These are phyloP conservation scores for Haberlea rhodopensis DNA, from an alignment of 257 asterid genomes.

Conservation along the genomic window DNA sequence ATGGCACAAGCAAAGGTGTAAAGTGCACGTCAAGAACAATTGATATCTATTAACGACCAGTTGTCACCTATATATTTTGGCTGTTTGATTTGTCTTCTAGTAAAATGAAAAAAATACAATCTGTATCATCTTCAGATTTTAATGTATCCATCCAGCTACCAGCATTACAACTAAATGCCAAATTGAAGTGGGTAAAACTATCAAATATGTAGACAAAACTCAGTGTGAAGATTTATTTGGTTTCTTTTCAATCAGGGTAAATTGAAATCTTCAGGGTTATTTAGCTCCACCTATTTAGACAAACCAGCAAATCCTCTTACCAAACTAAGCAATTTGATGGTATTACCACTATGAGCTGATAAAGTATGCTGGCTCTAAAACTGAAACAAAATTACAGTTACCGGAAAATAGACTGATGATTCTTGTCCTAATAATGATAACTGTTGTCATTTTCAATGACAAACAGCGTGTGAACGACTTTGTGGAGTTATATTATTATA, in stretches of 20 bases:
- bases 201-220: too few species aligned
- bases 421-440: slow-evolving; percentile 1
- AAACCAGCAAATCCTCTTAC: too few species aligned
- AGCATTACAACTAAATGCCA: background rate
- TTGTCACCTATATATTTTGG: background rate
- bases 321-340: too few species aligned
- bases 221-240: background rate
- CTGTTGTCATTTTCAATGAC: background rate
- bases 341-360: too few species aligned
- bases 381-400: slow-evolving; percentile 5
- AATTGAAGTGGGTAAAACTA: too few species aligned
- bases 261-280: slow-evolving; percentile 10
- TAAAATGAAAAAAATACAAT: background rate
- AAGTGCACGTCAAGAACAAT: slow-evolving; percentile 19
- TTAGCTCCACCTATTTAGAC: slow-evolving; percentile 19
- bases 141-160: background rate
- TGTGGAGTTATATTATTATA: background rate
- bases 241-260: slow-evolving; percentile 10
- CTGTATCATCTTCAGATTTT: too few species aligned
- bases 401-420: slow-evolving; percentile 17
- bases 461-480: background rate
- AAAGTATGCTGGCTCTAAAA: slow-evolving; percentile 23
- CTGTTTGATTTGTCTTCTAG: background rate
- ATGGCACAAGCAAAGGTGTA: slow-evolving; percentile 17
- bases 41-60: slow-evolving; percentile 13